phyloP scores from a whole-genome alignment of 2,329 filamentous ascomycete genomes.

The Pyrenochaeta sp. region DNA sequence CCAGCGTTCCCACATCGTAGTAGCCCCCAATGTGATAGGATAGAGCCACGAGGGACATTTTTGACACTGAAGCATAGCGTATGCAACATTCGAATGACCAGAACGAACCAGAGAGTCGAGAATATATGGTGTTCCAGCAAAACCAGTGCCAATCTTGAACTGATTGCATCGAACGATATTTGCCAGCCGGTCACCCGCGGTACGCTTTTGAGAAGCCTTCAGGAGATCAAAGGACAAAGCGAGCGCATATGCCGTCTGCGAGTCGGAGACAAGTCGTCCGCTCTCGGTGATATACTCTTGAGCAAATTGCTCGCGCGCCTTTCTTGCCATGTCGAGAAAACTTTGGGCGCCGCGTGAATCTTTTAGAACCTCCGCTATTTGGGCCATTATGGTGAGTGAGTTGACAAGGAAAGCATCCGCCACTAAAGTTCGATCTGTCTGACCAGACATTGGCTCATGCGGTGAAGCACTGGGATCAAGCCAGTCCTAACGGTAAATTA shows the following conservation, averaged over 20 bases:
- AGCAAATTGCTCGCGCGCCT: too few species aligned
- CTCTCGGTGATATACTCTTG: too few species aligned
- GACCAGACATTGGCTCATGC: background rate
- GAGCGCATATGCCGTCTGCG: too few species aligned
- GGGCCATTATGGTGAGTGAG: background rate
- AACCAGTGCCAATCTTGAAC: slow-evolving; percentile 18
- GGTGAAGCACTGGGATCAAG: background rate
- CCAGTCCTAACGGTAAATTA: background rate
- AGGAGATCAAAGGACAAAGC: background rate
- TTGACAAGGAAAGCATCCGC: slow-evolving; percentile 1
- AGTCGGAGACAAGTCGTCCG: too few species aligned
- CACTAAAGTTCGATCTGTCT: background rate
- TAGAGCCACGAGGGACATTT: slow-evolving; percentile 58
- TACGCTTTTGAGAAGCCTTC: background rate
- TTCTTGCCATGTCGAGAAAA: too few species aligned
- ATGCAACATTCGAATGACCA: background rate
- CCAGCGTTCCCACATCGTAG: slow-evolving; percentile 61
- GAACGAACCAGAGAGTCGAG: background rate
- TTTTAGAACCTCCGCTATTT: too few species aligned
- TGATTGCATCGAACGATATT: background rate
- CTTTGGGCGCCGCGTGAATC: too few species aligned
- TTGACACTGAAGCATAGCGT: slow-evolving; percentile 13
- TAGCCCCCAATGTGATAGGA: slow-evolving; percentile 55
- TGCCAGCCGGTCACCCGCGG: background rate
- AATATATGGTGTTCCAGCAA: slow-evolving; percentile 19